Conservation (phyloP, 768 basidiomycete genomes). For the Paxillus rubicundulus region DNA sequence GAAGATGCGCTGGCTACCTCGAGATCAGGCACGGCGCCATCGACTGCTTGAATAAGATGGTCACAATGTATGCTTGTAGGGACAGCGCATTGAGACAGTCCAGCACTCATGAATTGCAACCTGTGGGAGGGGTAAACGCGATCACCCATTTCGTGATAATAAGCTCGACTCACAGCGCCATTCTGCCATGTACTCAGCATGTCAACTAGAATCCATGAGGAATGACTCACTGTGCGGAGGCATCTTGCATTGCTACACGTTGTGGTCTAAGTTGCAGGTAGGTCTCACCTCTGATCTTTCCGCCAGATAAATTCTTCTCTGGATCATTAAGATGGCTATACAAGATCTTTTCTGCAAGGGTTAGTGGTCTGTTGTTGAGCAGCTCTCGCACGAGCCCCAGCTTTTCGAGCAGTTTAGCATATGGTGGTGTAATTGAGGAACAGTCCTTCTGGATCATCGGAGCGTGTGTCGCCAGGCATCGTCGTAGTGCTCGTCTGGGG, state of each 20-base stretch:
- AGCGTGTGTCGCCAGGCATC: slow-evolving; percentile 40
- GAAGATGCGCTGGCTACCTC: slow-evolving; percentile 45
- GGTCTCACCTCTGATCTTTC: slow-evolving; percentile 76
- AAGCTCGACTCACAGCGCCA: slow-evolving; percentile 64
- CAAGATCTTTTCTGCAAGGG: slow-evolving; percentile 96
- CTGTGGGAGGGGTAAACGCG: slow-evolving; percentile 37
- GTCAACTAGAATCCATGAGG: background rate
- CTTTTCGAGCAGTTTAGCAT: slow-evolving; percentile 64
- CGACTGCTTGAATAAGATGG: slow-evolving; percentile 92
- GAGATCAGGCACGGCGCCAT: slow-evolving; percentile 84
- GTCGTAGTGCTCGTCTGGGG: slow-evolving; percentile 21
- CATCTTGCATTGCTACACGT: slow-evolving; percentile 97
- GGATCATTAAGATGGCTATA: slow-evolving; percentile 90
- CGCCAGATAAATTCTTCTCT: slow-evolving; percentile 60
- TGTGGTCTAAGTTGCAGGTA: slow-evolving; percentile 91
- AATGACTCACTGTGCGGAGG: slow-evolving; percentile 74
- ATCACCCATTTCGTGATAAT: background rate
- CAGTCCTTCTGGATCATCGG: slow-evolving; percentile 54
- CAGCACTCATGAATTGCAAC: slow-evolving; percentile 98
- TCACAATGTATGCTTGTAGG: slow-evolving; percentile 96
- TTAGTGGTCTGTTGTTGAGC: slow-evolving; percentile 73
- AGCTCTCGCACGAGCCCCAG: slow-evolving; percentile 66
- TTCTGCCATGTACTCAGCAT: slow-evolving; percentile 44
- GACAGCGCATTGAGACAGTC: slow-evolving; percentile 78
- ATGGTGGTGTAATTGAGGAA: slow-evolving; percentile 82